Evolutionary conservation across 352 stramenopile genomes (phyloP).

Genomic region (Phytophthora palmivora): DNA sequence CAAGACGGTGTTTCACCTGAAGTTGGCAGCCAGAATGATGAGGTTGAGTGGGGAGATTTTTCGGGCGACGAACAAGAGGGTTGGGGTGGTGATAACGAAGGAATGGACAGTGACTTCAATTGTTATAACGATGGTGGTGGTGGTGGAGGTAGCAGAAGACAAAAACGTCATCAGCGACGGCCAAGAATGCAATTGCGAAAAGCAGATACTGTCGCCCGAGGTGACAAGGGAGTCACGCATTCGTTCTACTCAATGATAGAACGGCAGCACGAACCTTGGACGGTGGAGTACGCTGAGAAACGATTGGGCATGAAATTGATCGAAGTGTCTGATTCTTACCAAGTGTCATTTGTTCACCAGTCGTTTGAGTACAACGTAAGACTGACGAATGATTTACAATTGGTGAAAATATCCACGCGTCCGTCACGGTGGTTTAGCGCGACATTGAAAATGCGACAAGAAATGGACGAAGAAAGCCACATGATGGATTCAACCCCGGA

Average conservation of each 20-base stretch:
- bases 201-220: slow-evolving; percentile 39
- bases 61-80: slow-evolving; percentile 21
- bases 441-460: slow-evolving; percentile 86
- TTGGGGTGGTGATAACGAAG: slow-evolving; percentile 12
- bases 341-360: slow-evolving; percentile 69
- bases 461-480: slow-evolving; percentile 64
- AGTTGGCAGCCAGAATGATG: slow-evolving; percentile 8
- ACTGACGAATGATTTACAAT: slow-evolving; percentile 58
- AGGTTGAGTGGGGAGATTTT: slow-evolving; percentile 19
- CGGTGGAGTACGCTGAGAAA: slow-evolving; percentile 50
- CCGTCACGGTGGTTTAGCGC: slow-evolving; percentile 77
- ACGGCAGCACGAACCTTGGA: slow-evolving; percentile 34
- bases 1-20: slow-evolving; percentile 1
- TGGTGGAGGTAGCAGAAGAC: slow-evolving; percentile 7
- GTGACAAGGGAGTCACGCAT: slow-evolving; percentile 76
- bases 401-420: slow-evolving; percentile 68
- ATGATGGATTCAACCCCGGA: slow-evolving; percentile 77
- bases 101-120: not conserved
- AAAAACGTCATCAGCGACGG: slow-evolving; percentile 9
- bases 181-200: slow-evolving; percentile 47
- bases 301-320: slow-evolving; percentile 52
- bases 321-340: slow-evolving; percentile 52
- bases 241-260: slow-evolving; percentile 83
- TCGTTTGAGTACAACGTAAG: slow-evolving; percentile 72
- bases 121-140: slow-evolving; percentile 1